Evolutionary conservation across 164 flowering plant species (phyloP), one percentile per base, ranked within the genome.

Genomic region (Magnolia officinalis): DNA sequence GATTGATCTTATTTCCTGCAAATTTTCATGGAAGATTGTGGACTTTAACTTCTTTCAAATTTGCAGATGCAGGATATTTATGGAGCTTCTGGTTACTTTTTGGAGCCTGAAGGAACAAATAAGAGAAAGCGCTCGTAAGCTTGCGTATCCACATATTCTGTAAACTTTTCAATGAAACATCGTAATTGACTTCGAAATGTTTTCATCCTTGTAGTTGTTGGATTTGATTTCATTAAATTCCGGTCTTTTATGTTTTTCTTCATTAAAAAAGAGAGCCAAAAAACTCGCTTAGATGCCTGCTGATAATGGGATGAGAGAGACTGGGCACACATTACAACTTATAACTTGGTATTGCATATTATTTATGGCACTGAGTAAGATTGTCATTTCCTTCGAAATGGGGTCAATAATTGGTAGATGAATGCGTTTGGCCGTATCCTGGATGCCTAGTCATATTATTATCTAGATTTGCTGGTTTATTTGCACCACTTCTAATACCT

Each of bases 51-150:
- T 74, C 14, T 50, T 31, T 70, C 29, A 58, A 77, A 52, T 75
- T 75, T 83, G 77, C 91, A 95, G 97, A 89, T 91, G 95, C 94
- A 93, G 79, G 92, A 90, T 51, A 78, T 72, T 26, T 96, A 96
- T 81, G 99, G 98, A 37, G 99, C 98, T 72, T 84, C 97, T 76
- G 99, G 98, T 77, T 96, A 90, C 83, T 94, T 96, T 79, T 68
- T 81, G 67, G 98, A 90, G 79, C 83, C 88, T 26, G 82, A 83
- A 45, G 84, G 82, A 70, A 74, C 75, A 55, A 79, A 78, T n/a
- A 84, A 83, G 78, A 86, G 84, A 76, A 89, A 80, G 29, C 81
- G 75, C 69, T 72, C 11, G 96, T 93, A 83, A 89, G 96, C 78
- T 75, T 55, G 13, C 18, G 1, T 52, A 52, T 63, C 65, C 55